These are phyloP conservation scores for Boletus pseudopeckii DNA, from an alignment of 768 basidiomycete genomes.

Conservation along the genomic window DNA sequence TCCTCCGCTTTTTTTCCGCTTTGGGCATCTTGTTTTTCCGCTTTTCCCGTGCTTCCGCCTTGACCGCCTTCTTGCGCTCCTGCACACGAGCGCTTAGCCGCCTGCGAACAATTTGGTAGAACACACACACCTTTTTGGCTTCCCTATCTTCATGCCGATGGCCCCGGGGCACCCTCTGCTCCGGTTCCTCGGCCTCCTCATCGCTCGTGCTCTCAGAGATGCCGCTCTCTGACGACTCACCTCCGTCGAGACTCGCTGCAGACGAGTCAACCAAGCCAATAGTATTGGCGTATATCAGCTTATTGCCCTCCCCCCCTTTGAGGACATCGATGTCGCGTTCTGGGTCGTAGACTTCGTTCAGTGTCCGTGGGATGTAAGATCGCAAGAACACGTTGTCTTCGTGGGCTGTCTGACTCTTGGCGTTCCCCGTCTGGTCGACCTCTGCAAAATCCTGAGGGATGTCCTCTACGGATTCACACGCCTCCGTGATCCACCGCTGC, in stretches of 20 bases:
- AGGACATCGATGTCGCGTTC: slow-evolving; percentile 86
- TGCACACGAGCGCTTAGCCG: slow-evolving; percentile 30
- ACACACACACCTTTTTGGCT: slow-evolving; percentile 68
- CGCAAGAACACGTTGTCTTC: slow-evolving; percentile 89
- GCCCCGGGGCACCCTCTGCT: slow-evolving; percentile 67
- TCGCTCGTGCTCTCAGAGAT: slow-evolving; percentile 29
- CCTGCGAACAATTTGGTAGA: slow-evolving; percentile 5
- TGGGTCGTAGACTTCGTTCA: slow-evolving; percentile 93
- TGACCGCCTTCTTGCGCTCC: slow-evolving; percentile 90
- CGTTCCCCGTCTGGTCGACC: slow-evolving; percentile 10
- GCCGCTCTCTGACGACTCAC: slow-evolving; percentile 21
- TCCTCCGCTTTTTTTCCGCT: slow-evolving; percentile 83
- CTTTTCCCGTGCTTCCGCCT: slow-evolving; percentile 83
- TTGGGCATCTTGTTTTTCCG: slow-evolving; percentile 95
- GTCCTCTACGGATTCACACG: slow-evolving; percentile 19
- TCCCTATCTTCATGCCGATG: slow-evolving; percentile 93
- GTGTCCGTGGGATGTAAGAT: slow-evolving; percentile 88
- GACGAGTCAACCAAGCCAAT: slow-evolving; percentile 68
- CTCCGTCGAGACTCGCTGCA: slow-evolving; percentile 11
- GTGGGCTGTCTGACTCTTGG: slow-evolving; percentile 38
- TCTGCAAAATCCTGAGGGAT: slow-evolving; percentile 9
- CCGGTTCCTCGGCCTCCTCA: slow-evolving; percentile 34
- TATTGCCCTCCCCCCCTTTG: slow-evolving; percentile 62
- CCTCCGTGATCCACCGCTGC: slow-evolving; percentile 47
- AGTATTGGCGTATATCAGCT: slow-evolving; percentile 83